A percentile compares a stretch with the other conserved stretches of the same genome.
phyloP scores from a whole-genome alignment of 2,329 filamentous ascomycete species.

The Clarireedia paspali region DNA sequence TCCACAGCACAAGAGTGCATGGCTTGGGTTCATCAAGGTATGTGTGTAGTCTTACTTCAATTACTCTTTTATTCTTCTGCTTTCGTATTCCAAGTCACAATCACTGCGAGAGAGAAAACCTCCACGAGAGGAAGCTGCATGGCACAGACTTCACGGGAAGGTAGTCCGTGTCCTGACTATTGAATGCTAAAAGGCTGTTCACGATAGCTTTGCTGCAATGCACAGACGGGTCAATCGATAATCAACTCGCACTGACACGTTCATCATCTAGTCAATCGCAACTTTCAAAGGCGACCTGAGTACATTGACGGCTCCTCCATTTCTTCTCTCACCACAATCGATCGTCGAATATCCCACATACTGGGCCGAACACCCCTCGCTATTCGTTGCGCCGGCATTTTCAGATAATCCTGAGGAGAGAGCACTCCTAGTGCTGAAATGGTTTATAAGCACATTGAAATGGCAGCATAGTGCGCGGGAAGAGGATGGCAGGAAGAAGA shows the following conservation, averaged over 20 bases:
- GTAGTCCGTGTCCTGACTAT: too few species aligned
- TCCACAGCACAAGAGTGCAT: conserved; percentile 22
- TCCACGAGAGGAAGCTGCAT: neutral
- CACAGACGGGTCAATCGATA: neutral
- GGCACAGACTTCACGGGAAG: neutral
- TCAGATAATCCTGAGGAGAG: conserved; percentile 61
- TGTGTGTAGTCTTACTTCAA: neutral
- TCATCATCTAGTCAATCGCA: conserved; percentile 51
- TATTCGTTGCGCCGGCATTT: conserved; percentile 74
- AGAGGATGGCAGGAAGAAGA: conserved; percentile 69
- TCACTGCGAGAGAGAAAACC: neutral
- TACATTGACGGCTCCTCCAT: conserved; percentile 74
- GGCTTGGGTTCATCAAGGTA: conserved; percentile 28
- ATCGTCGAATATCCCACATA: conserved; percentile 75
- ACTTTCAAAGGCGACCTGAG: conserved; percentile 78
- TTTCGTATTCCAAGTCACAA: neutral
- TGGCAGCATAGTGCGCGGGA: conserved; percentile 59
- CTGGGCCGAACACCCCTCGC: conserved; percentile 68
- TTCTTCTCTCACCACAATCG: conserved; percentile 71
- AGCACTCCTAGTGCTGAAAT: conserved; percentile 38
- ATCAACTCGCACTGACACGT: neutral
- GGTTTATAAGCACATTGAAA: conserved; percentile 90
- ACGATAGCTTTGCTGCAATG: neutral
- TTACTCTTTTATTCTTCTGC: neutral
- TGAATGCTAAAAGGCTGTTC: too few species aligned